phyloP scores from a whole-genome alignment of 371 early-diverging fungal genomes.

The Scutellospora calospora region DNA sequence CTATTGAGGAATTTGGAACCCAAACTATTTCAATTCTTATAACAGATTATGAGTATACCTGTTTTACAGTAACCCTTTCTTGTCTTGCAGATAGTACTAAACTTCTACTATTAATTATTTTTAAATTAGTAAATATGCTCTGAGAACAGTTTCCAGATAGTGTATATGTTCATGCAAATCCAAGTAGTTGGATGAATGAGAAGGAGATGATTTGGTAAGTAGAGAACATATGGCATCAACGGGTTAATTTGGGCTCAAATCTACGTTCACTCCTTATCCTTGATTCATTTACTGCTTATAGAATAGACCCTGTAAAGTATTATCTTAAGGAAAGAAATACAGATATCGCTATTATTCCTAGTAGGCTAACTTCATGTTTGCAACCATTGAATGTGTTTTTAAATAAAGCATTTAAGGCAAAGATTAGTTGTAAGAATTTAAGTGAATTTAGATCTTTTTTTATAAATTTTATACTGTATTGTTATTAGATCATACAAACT shows the following conservation, averaged over 20 bases:
- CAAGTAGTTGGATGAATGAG: not conserved
- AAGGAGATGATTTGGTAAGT: not conserved
- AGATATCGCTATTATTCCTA: not conserved
- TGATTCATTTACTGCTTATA: conserved; percentile 7
- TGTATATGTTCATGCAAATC: too few species aligned
- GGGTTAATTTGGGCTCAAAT: not conserved
- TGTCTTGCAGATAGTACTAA: not conserved
- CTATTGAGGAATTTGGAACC: too few species aligned
- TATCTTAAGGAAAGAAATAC: not conserved
- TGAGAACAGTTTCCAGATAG: too few species aligned
- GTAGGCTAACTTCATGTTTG: not conserved
- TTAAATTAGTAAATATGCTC: not conserved
- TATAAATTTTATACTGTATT: too few species aligned
- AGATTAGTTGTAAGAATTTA: too few species aligned
- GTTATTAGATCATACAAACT: too few species aligned
- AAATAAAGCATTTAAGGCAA: too few species aligned
- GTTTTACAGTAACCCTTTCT: conserved; percentile 12
- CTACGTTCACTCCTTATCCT: not conserved
- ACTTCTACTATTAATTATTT: not conserved
- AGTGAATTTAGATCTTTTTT: too few species aligned
- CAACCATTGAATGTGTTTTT: not conserved
- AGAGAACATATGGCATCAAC: not conserved
- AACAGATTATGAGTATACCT: not conserved
- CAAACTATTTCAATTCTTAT: too few species aligned
- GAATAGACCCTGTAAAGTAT: not conserved